phyloP scores from a whole-genome alignment of 306 rosid genomes.

The Cicer cuneatum region DNA sequence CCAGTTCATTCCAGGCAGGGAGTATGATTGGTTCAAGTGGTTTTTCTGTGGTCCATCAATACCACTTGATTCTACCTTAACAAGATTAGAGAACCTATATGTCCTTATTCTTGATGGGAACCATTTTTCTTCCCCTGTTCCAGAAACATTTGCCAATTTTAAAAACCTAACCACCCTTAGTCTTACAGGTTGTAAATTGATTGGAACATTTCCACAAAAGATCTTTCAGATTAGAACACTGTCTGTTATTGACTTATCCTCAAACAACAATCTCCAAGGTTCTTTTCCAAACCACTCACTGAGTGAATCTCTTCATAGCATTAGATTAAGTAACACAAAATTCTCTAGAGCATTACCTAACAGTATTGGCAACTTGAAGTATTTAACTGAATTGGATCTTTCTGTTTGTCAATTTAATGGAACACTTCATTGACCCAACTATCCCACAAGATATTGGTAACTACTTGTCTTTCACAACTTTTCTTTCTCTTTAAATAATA shows the following conservation, averaged over 20 bases:
- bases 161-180: not conserved
- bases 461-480: not conserved
- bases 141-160: slow-evolving; percentile 4
- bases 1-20: too few relatives aligned
- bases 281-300: not conserved
- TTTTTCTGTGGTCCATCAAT: not conserved
- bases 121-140: not conserved
- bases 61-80: not conserved
- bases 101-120: not conserved
- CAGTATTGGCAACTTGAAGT: not conserved
- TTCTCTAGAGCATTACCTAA: not conserved
- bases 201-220: too few relatives aligned
- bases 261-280: too few relatives aligned
- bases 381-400: not conserved
- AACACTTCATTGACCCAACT: not conserved
- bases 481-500: not conserved
- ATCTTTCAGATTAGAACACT: too few relatives aligned
- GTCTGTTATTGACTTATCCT: too few relatives aligned
- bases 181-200: too few relatives aligned
- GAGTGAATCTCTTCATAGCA: not conserved
- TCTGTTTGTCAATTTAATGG: not conserved
- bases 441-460: not conserved
- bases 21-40: too few relatives aligned
- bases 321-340: not conserved
- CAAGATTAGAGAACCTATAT: not conserved